Conservation (phyloP, 2,329 filamentous ascomycete genomes). For the Pseudogymnoascus sp. region DNA sequence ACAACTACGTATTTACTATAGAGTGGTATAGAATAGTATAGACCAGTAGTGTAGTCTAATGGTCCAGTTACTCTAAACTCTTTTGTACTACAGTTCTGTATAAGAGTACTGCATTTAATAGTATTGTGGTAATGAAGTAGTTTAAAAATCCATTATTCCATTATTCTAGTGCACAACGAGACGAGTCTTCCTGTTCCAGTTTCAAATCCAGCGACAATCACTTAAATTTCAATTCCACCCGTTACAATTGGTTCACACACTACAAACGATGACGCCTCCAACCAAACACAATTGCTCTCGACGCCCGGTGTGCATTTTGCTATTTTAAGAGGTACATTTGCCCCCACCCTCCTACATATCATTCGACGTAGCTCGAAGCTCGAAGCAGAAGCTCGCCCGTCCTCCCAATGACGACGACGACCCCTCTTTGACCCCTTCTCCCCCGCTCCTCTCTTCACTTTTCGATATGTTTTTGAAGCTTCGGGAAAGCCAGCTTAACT, state of each 20-base stretch:
- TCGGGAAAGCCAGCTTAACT: background rate
- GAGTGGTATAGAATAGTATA: background rate
- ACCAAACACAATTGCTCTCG: background rate
- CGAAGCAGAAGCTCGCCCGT: background rate
- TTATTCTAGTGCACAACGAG: background rate
- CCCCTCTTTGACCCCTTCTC: background rate
- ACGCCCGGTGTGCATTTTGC: background rate
- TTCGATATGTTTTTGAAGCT: background rate
- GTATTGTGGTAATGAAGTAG: background rate
- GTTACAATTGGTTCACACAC: background rate
- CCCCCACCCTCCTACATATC: background rate
- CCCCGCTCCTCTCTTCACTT: background rate
- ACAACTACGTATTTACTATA: background rate
- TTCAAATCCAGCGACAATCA: background rate
- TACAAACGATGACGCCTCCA: background rate
- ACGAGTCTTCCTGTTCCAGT: background rate
- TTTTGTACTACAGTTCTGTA: background rate
- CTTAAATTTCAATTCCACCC: background rate
- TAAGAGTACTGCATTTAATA: no score
- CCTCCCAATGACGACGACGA: background rate
- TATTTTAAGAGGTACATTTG: background rate
- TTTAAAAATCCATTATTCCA: background rate
- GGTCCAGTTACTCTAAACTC: background rate
- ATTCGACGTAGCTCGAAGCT: background rate
- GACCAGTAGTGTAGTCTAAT: background rate